Percentiles rank a stretch among this genome's conserved stretches.
phyloP scores from a whole-genome alignment of 768 basidiomycete genomes.

The Lactifluus echinatus region DNA sequence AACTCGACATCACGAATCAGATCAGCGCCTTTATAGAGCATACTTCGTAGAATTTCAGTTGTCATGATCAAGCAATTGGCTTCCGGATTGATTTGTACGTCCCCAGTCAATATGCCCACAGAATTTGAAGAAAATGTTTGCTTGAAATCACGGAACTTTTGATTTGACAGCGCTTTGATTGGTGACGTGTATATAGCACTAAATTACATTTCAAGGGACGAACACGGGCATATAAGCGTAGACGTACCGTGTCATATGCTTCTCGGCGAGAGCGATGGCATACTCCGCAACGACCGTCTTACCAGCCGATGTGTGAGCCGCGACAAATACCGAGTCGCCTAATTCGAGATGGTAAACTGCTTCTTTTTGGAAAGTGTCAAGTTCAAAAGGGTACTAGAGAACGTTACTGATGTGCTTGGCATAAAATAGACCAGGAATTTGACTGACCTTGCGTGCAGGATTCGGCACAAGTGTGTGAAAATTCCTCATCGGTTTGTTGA shows the following conservation, averaged over 20 bases:
- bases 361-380: slow-evolving; percentile 98
- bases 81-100: slow-evolving; percentile 98
- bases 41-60: slow-evolving; percentile 94
- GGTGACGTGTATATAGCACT: slow-evolving; percentile 99
- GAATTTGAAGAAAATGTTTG: slow-evolving; percentile 86
- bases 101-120: slow-evolving; percentile 94
- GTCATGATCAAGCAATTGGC: slow-evolving; percentile 96
- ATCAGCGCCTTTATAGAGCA: slow-evolving; percentile 99
- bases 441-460: slow-evolving; percentile 81
- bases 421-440: neutral
- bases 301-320: slow-evolving; percentile 98
- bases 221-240: neutral
- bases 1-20: slow-evolving; percentile 98
- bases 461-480: slow-evolving; percentile 91
- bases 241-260: slow-evolving; percentile 94
- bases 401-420: neutral
- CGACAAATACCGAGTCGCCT: slow-evolving; percentile 98
- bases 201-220: neutral
- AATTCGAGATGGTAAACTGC: slow-evolving; percentile 96
- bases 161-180: slow-evolving; percentile 97
- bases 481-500: slow-evolving; percentile 82
- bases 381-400: slow-evolving; percentile 89
- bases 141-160: slow-evolving; percentile 98
- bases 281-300: slow-evolving; percentile 99
- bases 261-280: slow-evolving; percentile 91